Evolutionary conservation across 1,139 yeast species (phyloP).

Genomic region (Protomyces macrosporus): DNA sequence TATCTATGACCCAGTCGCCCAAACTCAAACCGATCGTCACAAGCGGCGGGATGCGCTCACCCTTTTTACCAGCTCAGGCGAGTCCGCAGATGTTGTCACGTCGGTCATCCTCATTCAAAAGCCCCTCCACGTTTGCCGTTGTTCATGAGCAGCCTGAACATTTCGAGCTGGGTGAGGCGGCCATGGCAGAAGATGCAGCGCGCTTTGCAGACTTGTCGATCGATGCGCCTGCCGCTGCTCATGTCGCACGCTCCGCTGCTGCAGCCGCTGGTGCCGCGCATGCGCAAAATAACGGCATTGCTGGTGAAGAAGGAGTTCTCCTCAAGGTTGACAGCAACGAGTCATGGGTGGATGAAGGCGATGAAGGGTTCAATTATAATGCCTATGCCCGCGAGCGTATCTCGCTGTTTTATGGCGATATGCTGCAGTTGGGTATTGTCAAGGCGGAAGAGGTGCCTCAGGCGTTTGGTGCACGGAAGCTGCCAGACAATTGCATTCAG

Average conservation of each 20-base stretch:
- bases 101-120: conserved; percentile 5
- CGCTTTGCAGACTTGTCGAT: background rate
- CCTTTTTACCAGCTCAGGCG: conserved; percentile 9
- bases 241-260: background rate
- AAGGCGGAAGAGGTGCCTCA: conserved; percentile 8
- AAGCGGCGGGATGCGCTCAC: conserved; percentile 13
- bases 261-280: background rate
- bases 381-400: conserved; percentile 72
- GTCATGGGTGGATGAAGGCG: conserved; percentile 39
- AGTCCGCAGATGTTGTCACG: background rate
- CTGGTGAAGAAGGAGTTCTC: background rate
- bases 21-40: background rate
- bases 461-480: background rate
- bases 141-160: conserved; percentile 14
- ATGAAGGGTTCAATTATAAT: conserved; percentile 70
- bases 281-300: background rate
- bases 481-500: background rate
- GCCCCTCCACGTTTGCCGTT: conserved; percentile 25
- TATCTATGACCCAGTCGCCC: background rate
- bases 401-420: conserved; percentile 67
- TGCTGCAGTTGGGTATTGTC: conserved; percentile 57
- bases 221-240: background rate
- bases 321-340: background rate
- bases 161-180: conserved; percentile 29
- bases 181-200: background rate